Base-by-base conservation (phyloP, 768 basidiomycete genomes). In the Cubamyces sp. region DNA sequence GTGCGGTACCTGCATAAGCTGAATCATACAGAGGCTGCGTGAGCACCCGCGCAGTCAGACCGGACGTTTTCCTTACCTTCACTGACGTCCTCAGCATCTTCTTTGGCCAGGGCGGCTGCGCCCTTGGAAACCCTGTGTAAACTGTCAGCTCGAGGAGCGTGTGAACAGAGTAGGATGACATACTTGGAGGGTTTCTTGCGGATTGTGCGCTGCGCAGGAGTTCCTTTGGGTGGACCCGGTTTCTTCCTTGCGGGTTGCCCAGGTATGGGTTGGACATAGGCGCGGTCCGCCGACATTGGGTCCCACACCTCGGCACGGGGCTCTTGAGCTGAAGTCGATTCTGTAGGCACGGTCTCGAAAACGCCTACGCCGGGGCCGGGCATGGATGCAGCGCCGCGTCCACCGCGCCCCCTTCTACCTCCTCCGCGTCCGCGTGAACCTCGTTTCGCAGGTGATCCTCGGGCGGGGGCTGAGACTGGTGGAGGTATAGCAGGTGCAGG, bases 1-100 rank as follows among this genome's bases (percentile, higher is more conserved):
- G 86, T 3, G 87, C 88, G 16, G 90, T 91, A 28, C 84, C 84
- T 15, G 86, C 82, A 69, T 85, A 85, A 43, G 82, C 89, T 84
- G 64, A 41, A 50, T 57, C 56, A 48, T 55, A 48, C 50, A 69
- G 51, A 43, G 57, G 61, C 54, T 42, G 18, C 46, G 45, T 37
- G 28, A 26, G 51, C 34, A 1, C 9, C 9, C 5, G 34, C 34
- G 34, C 55, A 23, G 11, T 18, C 16, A 14, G 43, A 37, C 0
- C 37, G 5, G 19, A 73, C 65, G 6, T 19, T 15, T 30, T 3
- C 15, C 26, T 21, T 41, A 88, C 89, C 82, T 83, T 91, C 89
- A 62, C 87, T 90, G 62, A 64, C 61, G 30, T 77, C 79, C 19
- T 77, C 83, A 7, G 74, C 69, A 59, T 87, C 87, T 43, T 87